These are phyloP conservation scores for Lepiota subincarnata DNA, from an alignment of 768 basidiomycete genomes.

Conservation along the genomic window DNA sequence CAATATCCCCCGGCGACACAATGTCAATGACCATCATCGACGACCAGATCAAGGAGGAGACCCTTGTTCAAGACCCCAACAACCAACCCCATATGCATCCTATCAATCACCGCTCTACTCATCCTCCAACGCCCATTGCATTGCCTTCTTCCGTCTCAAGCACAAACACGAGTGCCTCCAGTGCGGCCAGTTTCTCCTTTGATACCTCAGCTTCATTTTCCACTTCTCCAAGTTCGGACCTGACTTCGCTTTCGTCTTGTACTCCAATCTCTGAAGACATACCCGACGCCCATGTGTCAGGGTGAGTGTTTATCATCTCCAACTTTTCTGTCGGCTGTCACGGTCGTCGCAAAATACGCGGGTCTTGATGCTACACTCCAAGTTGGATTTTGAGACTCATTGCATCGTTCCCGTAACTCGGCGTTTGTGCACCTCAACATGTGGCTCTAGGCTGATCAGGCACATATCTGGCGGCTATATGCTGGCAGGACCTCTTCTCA, in stretches of 20 bases:
- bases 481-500: background rate
- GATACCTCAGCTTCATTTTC: conserved; percentile 4
- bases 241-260: conserved; percentile 2
- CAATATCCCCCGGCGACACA: background rate
- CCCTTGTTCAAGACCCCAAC: conserved; percentile 23
- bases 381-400: background rate
- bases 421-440: background rate
- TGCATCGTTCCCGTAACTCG: background rate
- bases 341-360: background rate
- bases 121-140: conserved; percentile 9
- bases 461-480: background rate
- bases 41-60: conserved; percentile 17
- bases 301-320: conserved; percentile 9
- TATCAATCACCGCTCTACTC: conserved; percentile 30
- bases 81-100: conserved; percentile 54
- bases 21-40: conserved; percentile 15
- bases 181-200: conserved; percentile 13
- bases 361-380: conserved; percentile 2
- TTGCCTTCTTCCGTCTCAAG: conserved; percentile 12
- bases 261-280: conserved; percentile 1
- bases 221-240: conserved; percentile 2
- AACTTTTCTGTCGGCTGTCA: background rate
- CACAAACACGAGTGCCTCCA: background rate
- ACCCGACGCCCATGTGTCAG: conserved; percentile 1
- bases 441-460: background rate